phyloP scores from a whole-genome alignment of 768 basidiomycete species.

The Porpolomopsis calyptriformis region DNA sequence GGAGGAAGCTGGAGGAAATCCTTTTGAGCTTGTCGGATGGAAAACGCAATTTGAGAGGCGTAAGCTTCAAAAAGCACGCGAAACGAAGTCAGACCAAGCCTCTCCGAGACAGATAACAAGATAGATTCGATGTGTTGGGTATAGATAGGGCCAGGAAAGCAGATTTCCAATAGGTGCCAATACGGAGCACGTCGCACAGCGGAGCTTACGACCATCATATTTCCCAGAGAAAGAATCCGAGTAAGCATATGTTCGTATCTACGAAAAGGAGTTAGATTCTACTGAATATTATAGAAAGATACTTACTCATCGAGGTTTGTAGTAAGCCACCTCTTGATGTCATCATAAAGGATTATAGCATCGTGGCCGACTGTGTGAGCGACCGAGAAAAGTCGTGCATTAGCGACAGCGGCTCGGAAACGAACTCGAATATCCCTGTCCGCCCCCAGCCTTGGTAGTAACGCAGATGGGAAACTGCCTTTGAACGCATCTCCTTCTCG shows the following conservation, averaged over 20 bases:
- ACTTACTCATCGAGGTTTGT: conserved; percentile 42
- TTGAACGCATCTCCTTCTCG: conserved; percentile 23
- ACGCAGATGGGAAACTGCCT: conserved; percentile 25
- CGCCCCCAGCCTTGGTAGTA: conserved; percentile 43
- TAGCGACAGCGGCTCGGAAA: conserved; percentile 58
- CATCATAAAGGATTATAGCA: conserved; percentile 33
- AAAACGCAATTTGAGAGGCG: conserved; percentile 62
- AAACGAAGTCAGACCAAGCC: conserved; percentile 54
- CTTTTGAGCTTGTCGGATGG: conserved; percentile 39
- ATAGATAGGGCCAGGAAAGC: conserved; percentile 31
- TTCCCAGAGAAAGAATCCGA: conserved; percentile 58
- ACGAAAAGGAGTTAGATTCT: conserved; percentile 4
- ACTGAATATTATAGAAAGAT: background rate
- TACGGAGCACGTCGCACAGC: conserved; percentile 71
- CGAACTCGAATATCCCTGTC: conserved; percentile 81
- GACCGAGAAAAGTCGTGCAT: conserved; percentile 45
- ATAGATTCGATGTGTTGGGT: conserved; percentile 36
- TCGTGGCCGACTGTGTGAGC: conserved; percentile 26
- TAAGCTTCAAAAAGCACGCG: conserved; percentile 68
- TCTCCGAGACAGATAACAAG: conserved; percentile 48
- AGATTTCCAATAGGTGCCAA: conserved; percentile 78
- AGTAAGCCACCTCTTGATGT: conserved; percentile 36
- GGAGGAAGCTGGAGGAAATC: conserved; percentile 60
- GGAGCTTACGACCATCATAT: conserved; percentile 71
- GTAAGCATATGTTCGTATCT: conserved; percentile 74